Evolutionary conservation across 768 basidiomycete species (phyloP).

Genomic region (Rhizopogon salebrosus): DNA sequence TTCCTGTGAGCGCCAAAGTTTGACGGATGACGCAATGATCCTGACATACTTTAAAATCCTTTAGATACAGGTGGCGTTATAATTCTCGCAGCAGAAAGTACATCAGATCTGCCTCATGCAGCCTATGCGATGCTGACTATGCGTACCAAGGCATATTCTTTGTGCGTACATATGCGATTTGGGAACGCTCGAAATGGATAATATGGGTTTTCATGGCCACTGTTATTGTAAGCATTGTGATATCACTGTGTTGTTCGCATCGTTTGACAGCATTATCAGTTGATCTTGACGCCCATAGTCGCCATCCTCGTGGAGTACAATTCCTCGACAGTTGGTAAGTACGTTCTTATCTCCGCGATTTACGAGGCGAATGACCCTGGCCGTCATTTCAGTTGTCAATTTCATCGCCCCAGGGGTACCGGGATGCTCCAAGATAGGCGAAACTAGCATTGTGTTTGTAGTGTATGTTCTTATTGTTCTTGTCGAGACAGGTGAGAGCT

Average conservation of each 20-base stretch:
- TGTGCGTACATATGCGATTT: constrained; percentile 2
- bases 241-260: background rate
- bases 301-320: background rate
- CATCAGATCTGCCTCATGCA: background rate
- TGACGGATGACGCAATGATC: background rate
- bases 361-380: background rate
- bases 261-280: background rate
- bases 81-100: background rate
- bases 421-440: background rate
- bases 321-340: background rate
- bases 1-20: background rate
- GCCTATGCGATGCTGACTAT: background rate
- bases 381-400: background rate
- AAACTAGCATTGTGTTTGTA: background rate
- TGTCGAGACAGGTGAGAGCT: background rate
- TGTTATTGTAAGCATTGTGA: background rate
- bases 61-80: background rate
- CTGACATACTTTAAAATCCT: background rate
- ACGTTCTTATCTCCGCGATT: background rate
- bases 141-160: background rate
- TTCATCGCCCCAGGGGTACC: background rate
- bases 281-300: background rate
- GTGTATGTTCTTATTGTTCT: background rate
- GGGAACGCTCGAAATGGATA: background rate
- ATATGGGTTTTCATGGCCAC: background rate